Conservation (phyloP, 2,329 filamentous ascomycete genomes). For the Penicillium capsulatum region DNA sequence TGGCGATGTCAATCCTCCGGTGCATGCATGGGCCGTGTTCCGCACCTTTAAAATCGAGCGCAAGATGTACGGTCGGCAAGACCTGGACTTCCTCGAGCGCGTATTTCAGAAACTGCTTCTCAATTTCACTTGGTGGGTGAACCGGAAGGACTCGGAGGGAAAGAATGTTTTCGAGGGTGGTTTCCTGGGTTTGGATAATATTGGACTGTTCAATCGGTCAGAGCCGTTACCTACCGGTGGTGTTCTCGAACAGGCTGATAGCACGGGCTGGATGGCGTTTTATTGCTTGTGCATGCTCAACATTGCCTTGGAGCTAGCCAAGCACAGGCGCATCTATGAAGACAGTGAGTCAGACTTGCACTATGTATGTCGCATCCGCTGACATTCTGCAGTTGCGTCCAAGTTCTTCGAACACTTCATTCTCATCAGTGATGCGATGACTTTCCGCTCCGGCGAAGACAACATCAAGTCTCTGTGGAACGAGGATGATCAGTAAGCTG, state of each 20-base stretch:
- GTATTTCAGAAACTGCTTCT: conserved; percentile 94
- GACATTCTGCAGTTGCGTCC: conserved; percentile 61
- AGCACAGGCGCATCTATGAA: conserved; percentile 91
- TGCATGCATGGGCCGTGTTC: conserved; percentile 95
- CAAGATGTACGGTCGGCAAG: conserved; percentile 91
- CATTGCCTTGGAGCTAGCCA: conserved; percentile 89
- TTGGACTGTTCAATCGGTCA: conserved; percentile 94
- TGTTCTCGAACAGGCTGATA: conserved; percentile 91
- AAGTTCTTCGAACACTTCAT: conserved; percentile 99
- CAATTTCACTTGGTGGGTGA: conserved; percentile 99
- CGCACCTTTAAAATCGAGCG: conserved; percentile 97
- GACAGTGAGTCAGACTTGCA: conserved; percentile 50
- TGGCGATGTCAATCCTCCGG: conserved; percentile 91
- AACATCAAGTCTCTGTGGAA: conserved; percentile 86
- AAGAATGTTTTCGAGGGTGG: conserved; percentile 98
- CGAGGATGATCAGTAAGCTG: conserved; percentile 66
- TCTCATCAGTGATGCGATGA: conserved; percentile 97
- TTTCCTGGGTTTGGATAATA: conserved; percentile 93
- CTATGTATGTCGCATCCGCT: neutral
- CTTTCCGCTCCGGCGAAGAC: conserved; percentile 65
- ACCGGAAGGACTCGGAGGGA: conserved; percentile 87
- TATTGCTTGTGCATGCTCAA: conserved; percentile 97
- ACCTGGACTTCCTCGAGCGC: conserved; percentile 90
- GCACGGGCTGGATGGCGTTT: conserved; percentile 98
- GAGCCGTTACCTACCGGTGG: conserved; percentile 92